A percentile compares a stretch with the other conserved stretches of the same genome.
Evolutionary conservation across 1,139 yeast species (phyloP).

Genomic region (Candida sp.): DNA sequence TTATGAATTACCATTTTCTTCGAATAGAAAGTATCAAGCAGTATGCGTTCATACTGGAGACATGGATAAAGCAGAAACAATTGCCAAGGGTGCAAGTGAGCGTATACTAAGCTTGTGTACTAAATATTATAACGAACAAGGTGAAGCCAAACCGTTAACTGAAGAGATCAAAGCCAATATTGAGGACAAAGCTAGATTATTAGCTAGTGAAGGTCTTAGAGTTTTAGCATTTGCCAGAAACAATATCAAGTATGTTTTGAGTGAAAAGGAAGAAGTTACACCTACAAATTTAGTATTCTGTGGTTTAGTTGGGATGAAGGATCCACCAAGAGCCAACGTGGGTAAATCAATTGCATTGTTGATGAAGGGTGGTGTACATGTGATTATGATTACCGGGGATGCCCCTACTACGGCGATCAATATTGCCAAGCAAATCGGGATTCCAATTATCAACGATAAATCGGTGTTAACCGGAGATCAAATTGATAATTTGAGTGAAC

Average conservation of each 20-base stretch:
- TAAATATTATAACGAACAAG: constrained; percentile 55
- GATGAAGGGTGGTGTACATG: constrained; percentile 90
- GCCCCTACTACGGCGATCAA: constrained; percentile 89
- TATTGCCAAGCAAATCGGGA: constrained; percentile 90
- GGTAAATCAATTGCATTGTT: constrained; percentile 66
- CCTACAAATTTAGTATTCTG: constrained; percentile 67
- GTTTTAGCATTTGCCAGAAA: constrained; percentile 77
- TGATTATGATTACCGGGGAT: constrained; percentile 97
- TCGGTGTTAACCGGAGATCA: constrained; percentile 83
- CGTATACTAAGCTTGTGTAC: constrained; percentile 62
- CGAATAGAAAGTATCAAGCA: constrained; percentile 87
- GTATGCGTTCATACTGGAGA: constrained; percentile 63
- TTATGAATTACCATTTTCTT: constrained; percentile 81
- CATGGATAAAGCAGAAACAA: constrained; percentile 51
- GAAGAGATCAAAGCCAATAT: constrained; percentile 46
- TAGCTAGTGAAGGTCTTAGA: constrained; percentile 85
- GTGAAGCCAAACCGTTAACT: constrained; percentile 51
- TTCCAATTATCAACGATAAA: constrained; percentile 67
- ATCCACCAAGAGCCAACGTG: constrained; percentile 92
- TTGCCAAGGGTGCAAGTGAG: constrained; percentile 89
- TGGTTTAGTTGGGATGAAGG: constrained; percentile 92
- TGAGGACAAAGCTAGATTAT: constrained; percentile 50
- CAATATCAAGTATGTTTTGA: constrained; percentile 20
- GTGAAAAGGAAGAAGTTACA: constrained; percentile 22
- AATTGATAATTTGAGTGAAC: constrained; percentile 67